phyloP scores from a whole-genome alignment of 345 rosid genomes.

The Rhizophora apiculata region DNA sequence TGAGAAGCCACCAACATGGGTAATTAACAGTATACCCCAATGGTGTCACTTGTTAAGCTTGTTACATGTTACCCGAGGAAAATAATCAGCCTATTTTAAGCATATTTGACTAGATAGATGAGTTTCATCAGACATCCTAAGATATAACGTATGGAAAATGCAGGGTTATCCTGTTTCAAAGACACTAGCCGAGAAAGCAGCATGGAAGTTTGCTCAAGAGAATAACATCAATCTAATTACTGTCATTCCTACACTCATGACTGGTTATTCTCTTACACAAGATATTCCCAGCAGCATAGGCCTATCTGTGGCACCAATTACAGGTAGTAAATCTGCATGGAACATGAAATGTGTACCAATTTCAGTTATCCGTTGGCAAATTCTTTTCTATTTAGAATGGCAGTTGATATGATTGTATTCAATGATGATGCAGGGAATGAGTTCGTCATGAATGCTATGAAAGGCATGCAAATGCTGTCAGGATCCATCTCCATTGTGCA shows the following conservation, averaged over 20 bases:
- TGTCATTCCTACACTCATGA: conserved; percentile 62
- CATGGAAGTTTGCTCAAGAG: conserved; percentile 63
- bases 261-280: conserved; percentile 56
- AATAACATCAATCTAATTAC: conserved; percentile 69
- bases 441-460: conserved; percentile 48
- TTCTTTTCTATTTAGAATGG: neutral
- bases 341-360: neutral
- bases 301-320: conserved; percentile 55
- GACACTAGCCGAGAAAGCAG: conserved; percentile 70
- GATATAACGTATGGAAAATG: conserved; percentile 13
- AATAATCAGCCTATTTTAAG: too few species aligned
- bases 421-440: conserved; percentile 52
- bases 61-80: too few species aligned
- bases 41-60: too few species aligned
- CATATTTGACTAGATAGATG: neutral
- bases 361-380: neutral
- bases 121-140: neutral
- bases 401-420: neutral
- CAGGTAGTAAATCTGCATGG: conserved; percentile 39
- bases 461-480: conserved; percentile 83
- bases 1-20: conserved; percentile 85
- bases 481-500: conserved; percentile 78
- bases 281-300: conserved; percentile 55
- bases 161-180: conserved; percentile 83
- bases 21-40: conserved; percentile 16